Evolutionary conservation across 2,329 filamentous ascomycete genomes (phyloP).

Genomic region (Fusarium piperis): DNA sequence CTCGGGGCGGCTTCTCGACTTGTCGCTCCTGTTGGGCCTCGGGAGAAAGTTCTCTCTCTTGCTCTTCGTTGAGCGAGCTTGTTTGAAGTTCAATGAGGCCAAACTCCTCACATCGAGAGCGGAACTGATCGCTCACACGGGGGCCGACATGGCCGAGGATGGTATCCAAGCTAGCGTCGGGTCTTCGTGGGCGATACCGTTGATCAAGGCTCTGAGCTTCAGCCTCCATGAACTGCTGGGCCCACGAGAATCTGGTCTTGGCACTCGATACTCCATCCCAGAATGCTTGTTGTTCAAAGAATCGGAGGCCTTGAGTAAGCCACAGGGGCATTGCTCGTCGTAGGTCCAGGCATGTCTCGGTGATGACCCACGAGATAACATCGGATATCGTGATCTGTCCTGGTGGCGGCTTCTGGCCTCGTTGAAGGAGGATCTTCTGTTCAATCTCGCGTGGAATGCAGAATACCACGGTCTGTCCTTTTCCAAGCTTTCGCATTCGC

Average conservation of each 20-base stretch:
- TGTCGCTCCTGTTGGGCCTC: slow-evolving; percentile 71
- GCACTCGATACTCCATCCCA: slow-evolving; percentile 40
- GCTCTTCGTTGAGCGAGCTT: slow-evolving; percentile 66
- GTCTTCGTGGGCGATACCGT: slow-evolving; percentile 57
- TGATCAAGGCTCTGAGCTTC: slow-evolving; percentile 63
- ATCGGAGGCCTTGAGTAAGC: slow-evolving; percentile 67
- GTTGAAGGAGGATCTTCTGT: slow-evolving; percentile 54
- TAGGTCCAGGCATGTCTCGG: slow-evolving; percentile 25
- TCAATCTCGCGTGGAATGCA: slow-evolving; percentile 68
- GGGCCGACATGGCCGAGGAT: background rate
- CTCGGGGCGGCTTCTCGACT: slow-evolving; percentile 55
- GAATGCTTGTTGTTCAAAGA: slow-evolving; percentile 52
- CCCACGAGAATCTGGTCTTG: slow-evolving; percentile 24
- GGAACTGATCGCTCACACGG: background rate
- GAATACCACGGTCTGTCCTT: slow-evolving; percentile 73
- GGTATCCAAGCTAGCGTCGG: background rate
- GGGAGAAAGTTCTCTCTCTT: slow-evolving; percentile 73
- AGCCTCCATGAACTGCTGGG: slow-evolving; percentile 61
- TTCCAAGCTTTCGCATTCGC: slow-evolving; percentile 75
- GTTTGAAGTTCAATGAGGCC: slow-evolving; percentile 4
- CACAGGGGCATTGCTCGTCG: slow-evolving; percentile 55
- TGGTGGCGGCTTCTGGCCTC: fast-evolving
- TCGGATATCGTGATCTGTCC: slow-evolving; percentile 58
- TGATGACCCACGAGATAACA: slow-evolving; percentile 68
- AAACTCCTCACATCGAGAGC: slow-evolving; percentile 6